Conservation (phyloP, 257 asterid genomes). For the Solanum medicagineum region DNA sequence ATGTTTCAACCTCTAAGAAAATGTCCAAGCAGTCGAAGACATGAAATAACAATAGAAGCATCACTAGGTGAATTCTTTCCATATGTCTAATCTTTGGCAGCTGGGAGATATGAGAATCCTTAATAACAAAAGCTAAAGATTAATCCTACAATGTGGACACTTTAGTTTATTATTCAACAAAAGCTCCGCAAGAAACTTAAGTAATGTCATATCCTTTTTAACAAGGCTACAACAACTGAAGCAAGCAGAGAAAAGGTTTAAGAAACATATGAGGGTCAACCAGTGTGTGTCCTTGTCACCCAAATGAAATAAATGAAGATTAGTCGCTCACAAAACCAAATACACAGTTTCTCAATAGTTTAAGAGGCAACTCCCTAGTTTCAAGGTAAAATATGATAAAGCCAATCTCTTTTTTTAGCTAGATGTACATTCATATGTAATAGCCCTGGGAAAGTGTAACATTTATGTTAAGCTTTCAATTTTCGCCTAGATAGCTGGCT, state of each 20-base stretch:
- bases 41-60: neutral
- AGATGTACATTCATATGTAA: too few species aligned
- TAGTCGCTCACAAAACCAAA: neutral
- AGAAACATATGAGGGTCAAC: neutral
- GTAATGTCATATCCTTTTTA: neutral
- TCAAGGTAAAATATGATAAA: too few species aligned
- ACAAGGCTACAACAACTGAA: neutral
- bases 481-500: too few species aligned
- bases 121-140: neutral
- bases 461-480: too few species aligned
- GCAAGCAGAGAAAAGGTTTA: neutral
- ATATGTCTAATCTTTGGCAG: neutral
- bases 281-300: neutral
- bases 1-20: neutral
- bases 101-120: neutral
- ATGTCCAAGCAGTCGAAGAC: neutral
- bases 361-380: too few species aligned
- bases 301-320: neutral
- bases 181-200: neutral
- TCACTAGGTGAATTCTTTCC: neutral
- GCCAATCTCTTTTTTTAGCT: too few species aligned
- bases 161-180: neutral
- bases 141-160: neutral
- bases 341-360: neutral
- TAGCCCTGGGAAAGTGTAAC: neutral